Percentiles rank a stretch among this genome's conserved stretches.
Evolutionary conservation across 2,329 filamentous ascomycete species (phyloP).

Genomic region (Fusarium sp.): DNA sequence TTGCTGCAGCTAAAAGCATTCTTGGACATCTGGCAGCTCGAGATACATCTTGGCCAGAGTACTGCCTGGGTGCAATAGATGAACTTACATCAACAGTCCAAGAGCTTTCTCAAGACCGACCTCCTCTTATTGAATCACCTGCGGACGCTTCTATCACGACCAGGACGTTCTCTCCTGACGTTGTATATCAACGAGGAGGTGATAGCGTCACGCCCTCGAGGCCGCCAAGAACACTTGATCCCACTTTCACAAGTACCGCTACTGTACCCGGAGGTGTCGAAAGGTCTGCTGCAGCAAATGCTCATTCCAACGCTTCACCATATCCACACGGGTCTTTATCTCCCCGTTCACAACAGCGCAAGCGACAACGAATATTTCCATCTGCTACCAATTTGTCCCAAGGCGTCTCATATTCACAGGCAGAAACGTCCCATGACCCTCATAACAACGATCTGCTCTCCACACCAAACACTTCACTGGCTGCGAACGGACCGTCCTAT

Average conservation of each 20-base stretch:
- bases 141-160: slow-evolving; percentile 19
- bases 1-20: slow-evolving; percentile 48
- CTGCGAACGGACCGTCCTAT: background rate
- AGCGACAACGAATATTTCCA: slow-evolving; percentile 1
- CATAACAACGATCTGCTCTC: background rate
- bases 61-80: slow-evolving; percentile 51
- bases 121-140: slow-evolving; percentile 28
- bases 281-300: background rate
- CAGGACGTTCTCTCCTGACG: background rate
- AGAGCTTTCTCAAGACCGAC: slow-evolving; percentile 40
- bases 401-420: background rate
- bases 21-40: slow-evolving; percentile 47
- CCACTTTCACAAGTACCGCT: background rate
- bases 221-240: slow-evolving; percentile 2
- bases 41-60: slow-evolving; percentile 52
- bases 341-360: slow-evolving; percentile 6
- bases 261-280: background rate
- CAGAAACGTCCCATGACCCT: background rate
- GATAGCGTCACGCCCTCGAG: slow-evolving; percentile 1
- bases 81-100: slow-evolving; percentile 49
- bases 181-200: background rate
- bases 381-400: background rate
- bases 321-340: background rate
- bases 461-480: background rate
- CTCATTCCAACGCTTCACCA: background rate